These are phyloP conservation scores for Ustilago bromivora DNA, from an alignment of 1,284 basidiomycete genomes.

Conservation along the genomic window DNA sequence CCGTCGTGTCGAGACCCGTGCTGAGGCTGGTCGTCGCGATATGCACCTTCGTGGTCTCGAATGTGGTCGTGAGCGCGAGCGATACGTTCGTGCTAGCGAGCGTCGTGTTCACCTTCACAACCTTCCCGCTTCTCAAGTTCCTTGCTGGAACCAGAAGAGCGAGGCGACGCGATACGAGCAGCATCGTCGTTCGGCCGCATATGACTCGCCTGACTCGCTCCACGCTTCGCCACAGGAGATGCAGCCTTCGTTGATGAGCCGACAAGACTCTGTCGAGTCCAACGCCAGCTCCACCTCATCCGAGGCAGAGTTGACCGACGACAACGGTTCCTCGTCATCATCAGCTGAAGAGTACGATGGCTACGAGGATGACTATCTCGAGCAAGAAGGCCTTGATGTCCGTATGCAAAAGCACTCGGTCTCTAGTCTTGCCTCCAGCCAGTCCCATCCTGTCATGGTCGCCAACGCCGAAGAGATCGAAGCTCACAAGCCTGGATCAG, in stretches of 20 bases:
- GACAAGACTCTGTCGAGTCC: constrained; percentile 55
- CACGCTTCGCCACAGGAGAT: constrained; percentile 39
- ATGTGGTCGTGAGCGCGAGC: constrained; percentile 65
- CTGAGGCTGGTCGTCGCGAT: constrained; percentile 66
- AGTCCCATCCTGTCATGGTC: constrained; percentile 42
- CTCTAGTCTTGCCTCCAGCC: constrained; percentile 30
- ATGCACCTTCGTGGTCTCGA: constrained; percentile 68
- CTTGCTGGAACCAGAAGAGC: constrained; percentile 64
- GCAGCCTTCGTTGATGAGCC: constrained; percentile 50
- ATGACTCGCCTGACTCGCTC: constrained; percentile 46
- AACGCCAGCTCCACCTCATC: constrained; percentile 57
- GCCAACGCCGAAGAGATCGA: constrained; percentile 38
- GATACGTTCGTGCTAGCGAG: constrained; percentile 66
- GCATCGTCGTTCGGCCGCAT: constrained; percentile 38
- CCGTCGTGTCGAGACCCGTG: constrained; percentile 64
- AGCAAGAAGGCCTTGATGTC: constrained; percentile 54
- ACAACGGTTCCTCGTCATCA: constrained; percentile 66
- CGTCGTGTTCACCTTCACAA: constrained; percentile 63
- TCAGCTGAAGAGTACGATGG: constrained; percentile 66
- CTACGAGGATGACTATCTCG: constrained; percentile 63
- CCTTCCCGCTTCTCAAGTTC: constrained; percentile 64
- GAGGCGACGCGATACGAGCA: constrained; percentile 40
- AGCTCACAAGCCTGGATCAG: constrained; percentile 45
- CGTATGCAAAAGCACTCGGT: constrained; percentile 53
- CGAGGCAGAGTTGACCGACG: constrained; percentile 67